Conservation (phyloP, 305 asterid genomes). For the Coffea humblotiana region DNA sequence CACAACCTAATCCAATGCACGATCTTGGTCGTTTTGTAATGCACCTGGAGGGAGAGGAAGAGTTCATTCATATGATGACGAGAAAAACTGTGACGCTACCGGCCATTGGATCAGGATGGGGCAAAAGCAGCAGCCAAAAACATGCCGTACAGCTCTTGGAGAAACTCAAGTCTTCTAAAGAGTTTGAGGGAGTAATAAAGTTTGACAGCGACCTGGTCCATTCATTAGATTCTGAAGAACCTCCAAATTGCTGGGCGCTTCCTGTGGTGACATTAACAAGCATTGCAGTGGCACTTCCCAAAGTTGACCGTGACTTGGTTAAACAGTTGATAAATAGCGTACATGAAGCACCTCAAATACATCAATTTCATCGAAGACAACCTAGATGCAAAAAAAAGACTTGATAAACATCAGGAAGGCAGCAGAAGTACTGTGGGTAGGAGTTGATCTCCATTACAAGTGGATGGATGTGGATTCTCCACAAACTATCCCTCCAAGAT, state of each 20-base stretch:
- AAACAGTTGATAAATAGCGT: constrained; percentile 48
- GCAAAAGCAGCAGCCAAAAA: constrained; percentile 54
- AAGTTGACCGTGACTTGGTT: constrained; percentile 23
- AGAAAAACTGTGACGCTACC: constrained; percentile 43
- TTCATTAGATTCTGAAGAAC: constrained; percentile 59
- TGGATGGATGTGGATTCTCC: constrained; percentile 75
- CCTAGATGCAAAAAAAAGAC: constrained; percentile 38
- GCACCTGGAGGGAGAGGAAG: constrained; percentile 81
- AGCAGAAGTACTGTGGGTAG: constrained; percentile 63
- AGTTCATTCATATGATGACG: constrained; percentile 58
- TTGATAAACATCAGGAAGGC: constrained; percentile 51
- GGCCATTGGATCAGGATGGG: constrained; percentile 63
- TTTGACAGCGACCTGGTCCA: constrained; percentile 58
- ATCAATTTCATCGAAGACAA: constrained; percentile 48
- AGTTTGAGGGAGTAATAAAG: constrained; percentile 53
- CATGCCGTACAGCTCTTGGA: constrained; percentile 48
- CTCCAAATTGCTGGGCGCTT: constrained; percentile 87
- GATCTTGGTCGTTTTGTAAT: constrained; percentile 60
- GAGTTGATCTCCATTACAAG: constrained; percentile 60
- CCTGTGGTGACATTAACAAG: constrained; percentile 80
- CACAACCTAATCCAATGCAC: constrained; percentile 29
- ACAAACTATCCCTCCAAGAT: constrained; percentile 32
- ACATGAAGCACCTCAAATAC: constrained; percentile 51
- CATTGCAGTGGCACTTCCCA: constrained; percentile 64
- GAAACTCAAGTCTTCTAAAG: constrained; percentile 42